These are phyloP conservation scores for Pleurotus citrinopileatus DNA, from an alignment of 768 basidiomycete genomes.

Conservation along the genomic window DNA sequence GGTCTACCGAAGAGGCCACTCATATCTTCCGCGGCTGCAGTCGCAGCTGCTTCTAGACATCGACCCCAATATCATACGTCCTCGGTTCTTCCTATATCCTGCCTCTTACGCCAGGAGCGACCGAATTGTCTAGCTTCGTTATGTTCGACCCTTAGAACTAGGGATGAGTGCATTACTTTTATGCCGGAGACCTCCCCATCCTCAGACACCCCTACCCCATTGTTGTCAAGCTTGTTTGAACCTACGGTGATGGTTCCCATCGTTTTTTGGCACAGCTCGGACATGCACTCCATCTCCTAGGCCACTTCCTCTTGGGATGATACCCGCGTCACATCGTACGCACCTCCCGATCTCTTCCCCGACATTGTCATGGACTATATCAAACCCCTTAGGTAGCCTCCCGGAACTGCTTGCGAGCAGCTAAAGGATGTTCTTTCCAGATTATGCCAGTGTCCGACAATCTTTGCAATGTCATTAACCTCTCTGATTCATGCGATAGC, in stretches of 20 bases:
- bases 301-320: not conserved
- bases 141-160: constrained; percentile 18
- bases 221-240: constrained; percentile 35
- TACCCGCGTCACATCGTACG: not conserved
- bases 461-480: no score
- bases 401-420: constrained; percentile 16
- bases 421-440: constrained; percentile 16
- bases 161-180: constrained; percentile 21
- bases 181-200: constrained; percentile 13
- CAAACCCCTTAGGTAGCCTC: constrained; percentile 11
- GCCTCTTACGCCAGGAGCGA: constrained; percentile 3
- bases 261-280: constrained; percentile 22
- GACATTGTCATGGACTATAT: constrained; percentile 39
- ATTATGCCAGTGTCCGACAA: no score
- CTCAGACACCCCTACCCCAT: constrained; percentile 10
- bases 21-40: constrained; percentile 13
- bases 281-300: constrained; percentile 28
- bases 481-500: no score
- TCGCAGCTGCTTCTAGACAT: constrained; percentile 4
- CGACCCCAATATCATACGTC: not conserved
- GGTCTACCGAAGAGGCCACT: constrained; percentile 13
- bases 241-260: constrained; percentile 31
- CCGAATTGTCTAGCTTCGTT: constrained; percentile 12
- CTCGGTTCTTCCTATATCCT: constrained; percentile 18
- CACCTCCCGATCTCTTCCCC: constrained; percentile 15